Base-by-base conservation (phyloP, 495 filamentous ascomycete genomes). In the Podospora tetraspora region DNA sequence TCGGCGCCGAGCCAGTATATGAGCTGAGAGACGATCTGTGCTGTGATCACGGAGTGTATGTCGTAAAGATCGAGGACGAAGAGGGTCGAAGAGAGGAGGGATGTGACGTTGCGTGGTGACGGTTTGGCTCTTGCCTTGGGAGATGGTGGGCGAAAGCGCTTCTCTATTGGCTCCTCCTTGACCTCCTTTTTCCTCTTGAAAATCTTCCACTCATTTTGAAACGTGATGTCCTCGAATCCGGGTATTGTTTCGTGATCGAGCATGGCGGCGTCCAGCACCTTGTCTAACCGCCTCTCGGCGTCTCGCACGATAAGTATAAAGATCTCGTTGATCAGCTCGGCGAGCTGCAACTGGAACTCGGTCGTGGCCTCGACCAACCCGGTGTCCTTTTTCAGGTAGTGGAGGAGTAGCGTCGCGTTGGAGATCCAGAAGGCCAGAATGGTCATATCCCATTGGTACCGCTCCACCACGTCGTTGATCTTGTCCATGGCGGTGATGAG, bases 21-120 rank as follows among this genome's bases (percentile, higher is more conserved):
- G 2, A 99, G 86, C 75, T 99, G 95, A 12, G 93, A 91, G 57
- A 97, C 81, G 64, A 97, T 91, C 74, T 99, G 95, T 1, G 93
- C 86, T 8, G 88, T 92, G 72, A 99, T 98, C 67, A 99, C 93
- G 0, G 94, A 97, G 80, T 99, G 95, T 16, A 99, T 93, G 72
- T 99, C 95, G 75, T 99, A 99, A 19, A 99, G 87, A 76, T 99
- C 95, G 22, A 99, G 86, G 21, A 99, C 95, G 73, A 99, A 99
- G 21, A 99, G 84, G 0, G 95, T 97, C 1, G 96, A 98, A 21
- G 94, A 97, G 16, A 99, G 86, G 7, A 99, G 83, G 0, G 96
- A 98, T n/a, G 93, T 97, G 67, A 98, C 92, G 75, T 97, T 99
- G 68, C 96, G 88, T 6, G 95, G 95, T 11, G 94, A 92, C 16